Conservation (phyloP, 768 basidiomycete genomes). For the Daedaleopsis sinensis region DNA sequence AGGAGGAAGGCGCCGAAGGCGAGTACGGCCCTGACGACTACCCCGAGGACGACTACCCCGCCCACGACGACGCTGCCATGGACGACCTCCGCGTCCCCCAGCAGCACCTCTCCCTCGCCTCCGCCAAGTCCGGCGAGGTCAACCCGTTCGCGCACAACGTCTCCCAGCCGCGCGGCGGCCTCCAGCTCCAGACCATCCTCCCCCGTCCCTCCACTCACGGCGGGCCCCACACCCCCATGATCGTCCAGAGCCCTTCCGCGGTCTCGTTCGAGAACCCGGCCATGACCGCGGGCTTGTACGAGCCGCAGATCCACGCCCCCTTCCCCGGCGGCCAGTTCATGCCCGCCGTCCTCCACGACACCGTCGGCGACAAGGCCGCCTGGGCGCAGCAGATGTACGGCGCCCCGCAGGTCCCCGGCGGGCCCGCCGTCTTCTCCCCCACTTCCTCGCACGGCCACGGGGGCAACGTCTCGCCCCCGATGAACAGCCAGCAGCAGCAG, state of each 20-base stretch:
- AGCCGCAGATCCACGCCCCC: slow-evolving; percentile 35
- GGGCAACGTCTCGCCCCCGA: slow-evolving; percentile 21
- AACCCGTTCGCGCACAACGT: slow-evolving; percentile 42
- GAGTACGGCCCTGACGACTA: slow-evolving; percentile 47
- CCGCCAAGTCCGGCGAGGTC: slow-evolving; percentile 38
- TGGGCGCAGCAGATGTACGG: slow-evolving; percentile 33
- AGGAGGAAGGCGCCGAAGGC: slow-evolving; percentile 62
- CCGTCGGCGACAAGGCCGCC: slow-evolving; percentile 29
- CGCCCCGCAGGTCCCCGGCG: slow-evolving; percentile 28
- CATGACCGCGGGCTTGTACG: slow-evolving; percentile 45
- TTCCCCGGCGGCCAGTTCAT: slow-evolving; percentile 28
- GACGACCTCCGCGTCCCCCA: slow-evolving; percentile 21
- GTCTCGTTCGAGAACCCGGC: slow-evolving; percentile 58
- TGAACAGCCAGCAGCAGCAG: slow-evolving; percentile 28
- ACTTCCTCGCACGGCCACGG: slow-evolving; percentile 38
- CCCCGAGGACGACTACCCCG: slow-evolving; percentile 43
- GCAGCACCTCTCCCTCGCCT: slow-evolving; percentile 38
- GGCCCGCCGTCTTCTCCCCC: slow-evolving; percentile 43
- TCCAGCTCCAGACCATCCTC: slow-evolving; percentile 38
- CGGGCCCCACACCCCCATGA: slow-evolving; percentile 41
- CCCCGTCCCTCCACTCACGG: slow-evolving; percentile 26
- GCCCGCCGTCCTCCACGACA: slow-evolving; percentile 20
- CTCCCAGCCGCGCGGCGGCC: slow-evolving; percentile 14
- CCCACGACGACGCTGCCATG: slow-evolving; percentile 25
- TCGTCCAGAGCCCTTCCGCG: slow-evolving; percentile 45